Evolutionary conservation across 305 asterid species (phyloP), one percentile per base, ranked within the genome.

Genomic region (Vinca major): DNA sequence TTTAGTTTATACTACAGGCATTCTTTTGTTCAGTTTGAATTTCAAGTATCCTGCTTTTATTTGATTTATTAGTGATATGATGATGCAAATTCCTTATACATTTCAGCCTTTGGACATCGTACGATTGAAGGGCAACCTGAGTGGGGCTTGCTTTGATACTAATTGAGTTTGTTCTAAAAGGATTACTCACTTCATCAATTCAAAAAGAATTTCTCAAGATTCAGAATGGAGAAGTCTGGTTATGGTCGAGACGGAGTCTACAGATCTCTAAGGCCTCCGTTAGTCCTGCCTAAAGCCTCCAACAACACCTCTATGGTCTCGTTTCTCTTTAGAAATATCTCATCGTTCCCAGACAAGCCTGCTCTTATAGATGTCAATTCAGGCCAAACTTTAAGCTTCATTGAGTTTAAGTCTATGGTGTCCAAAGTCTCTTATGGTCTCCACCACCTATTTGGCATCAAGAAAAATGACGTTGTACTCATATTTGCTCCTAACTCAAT

Each of bases 181-280:
- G 49, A 6, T 41, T 41, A 41, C 45, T 4, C 5, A 41, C 45
- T 26, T 26, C 45, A 41, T 7, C 45, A 41, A 41, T 41, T 41
- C 45, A 4, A 4, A 4, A 41, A 7, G 50, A 47, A 9, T 48
- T 48, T 48, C n/a, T 52, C 26, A 17, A 50, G 33, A 53, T 21
- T 53, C 16, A 21, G 26, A 33, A 92, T 93, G 98, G 97, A 93
- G 85, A 93, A 88, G 79, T 93, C 94, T 7, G 97, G 97, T 11
- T 90, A 90, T 74, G 97, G 97, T 67, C 84, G 96, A 48, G 98
- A 93, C 66, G 96, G 96, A 54, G 66, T 89, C 2, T 85, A 79
- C 89, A 77, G 97, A 68, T 93, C 97, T 1, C 70, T 87, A 43
- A 67, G 96, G 40, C 96, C 93, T 56, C 85, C 90, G 1, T 1